phyloP scores from a whole-genome alignment of 1,139 yeast genomes.

The Torulaspora globosa region DNA sequence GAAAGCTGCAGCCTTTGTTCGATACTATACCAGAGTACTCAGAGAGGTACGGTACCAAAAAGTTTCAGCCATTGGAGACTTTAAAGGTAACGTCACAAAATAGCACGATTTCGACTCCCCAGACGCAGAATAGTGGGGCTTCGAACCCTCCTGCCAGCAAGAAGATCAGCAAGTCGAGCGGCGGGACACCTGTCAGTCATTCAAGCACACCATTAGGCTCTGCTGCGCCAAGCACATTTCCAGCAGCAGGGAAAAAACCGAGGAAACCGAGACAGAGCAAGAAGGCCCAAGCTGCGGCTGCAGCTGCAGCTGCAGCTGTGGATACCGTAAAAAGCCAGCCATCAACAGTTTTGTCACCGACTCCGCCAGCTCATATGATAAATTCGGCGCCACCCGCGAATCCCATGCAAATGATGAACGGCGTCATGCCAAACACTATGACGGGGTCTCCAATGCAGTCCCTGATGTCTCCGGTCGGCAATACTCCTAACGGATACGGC shows the following conservation, averaged over 20 bases:
- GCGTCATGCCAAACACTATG: conserved; percentile 27
- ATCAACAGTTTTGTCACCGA: conserved; percentile 5
- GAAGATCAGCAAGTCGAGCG: conserved; percentile 21
- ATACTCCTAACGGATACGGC: conserved; percentile 9
- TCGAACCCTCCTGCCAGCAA: conserved; percentile 4
- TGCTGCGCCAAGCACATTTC: conserved; percentile 15
- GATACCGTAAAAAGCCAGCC: conserved; percentile 10
- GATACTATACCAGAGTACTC: conserved; percentile 29
- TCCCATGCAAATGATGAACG: conserved; percentile 19
- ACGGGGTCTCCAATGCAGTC: conserved; percentile 27
- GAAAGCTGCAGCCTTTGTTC: conserved; percentile 28
- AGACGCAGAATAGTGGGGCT: not conserved
- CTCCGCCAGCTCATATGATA: conserved; percentile 8
- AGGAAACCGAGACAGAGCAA: conserved; percentile 33
- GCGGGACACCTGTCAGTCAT: conserved; percentile 31
- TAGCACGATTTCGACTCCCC: conserved; percentile 2
- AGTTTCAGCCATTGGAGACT: conserved; percentile 29
- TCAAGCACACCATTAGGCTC: conserved; percentile 22
- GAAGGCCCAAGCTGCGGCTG: conserved; percentile 23
- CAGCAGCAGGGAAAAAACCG: conserved; percentile 29
- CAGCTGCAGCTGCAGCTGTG: conserved; percentile 20
- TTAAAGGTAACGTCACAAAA: conserved; percentile 10
- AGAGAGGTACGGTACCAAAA: conserved; percentile 20
- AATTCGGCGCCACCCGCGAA: conserved; percentile 5
- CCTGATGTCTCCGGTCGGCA: conserved; percentile 23